Base-by-base conservation (phyloP, 2,329 filamentous ascomycete species). In the Phaeoacremonium minimum region DNA sequence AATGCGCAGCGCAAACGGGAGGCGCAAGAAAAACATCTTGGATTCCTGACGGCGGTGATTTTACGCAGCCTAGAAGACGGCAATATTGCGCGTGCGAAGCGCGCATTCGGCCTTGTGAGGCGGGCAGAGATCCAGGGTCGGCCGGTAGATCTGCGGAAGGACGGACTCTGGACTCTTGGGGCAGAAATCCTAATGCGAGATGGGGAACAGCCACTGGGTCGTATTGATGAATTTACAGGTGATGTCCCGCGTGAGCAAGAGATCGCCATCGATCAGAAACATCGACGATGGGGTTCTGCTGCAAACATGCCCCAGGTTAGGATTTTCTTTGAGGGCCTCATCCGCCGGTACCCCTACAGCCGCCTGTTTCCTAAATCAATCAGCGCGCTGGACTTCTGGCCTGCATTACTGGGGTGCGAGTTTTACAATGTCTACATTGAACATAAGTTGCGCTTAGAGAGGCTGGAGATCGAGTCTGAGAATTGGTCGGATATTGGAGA, bases 401-500 rank as follows among this genome's bases (percentile, higher is more conserved):
- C 86, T 12, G 84, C 85, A 12, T 75, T 95, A 64, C 82, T 91
- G 48, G 80, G 80, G 33, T 75, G 88, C 31, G 91, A 93, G 76
- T 75, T 95, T 35, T 90, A 87, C 55, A 78, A 85, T 43, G 68
- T 81, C 2, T 77, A 86, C 51, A 69, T 77, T 32, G 80, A 80
- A 64, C 74, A 74, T 51, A 63, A 57, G 37, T 52, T 55, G 34
- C 71, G 60, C 9, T 51, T 74, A 26, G 56, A 64, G 36, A 55
- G 51, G 9, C 46, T 71, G 9, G 47, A 56, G 13, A 40, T 35
- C 29, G 54, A 37, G 14, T 47, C 51, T 4, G 62, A 63, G 11
- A 52, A 61, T 11, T 53, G 56, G 19, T 57, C 54, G 8, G 56
- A 63, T 3, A 54, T 60, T 5, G 49, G 49, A 5, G 45, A 53